Conservation (phyloP, 2,329 filamentous ascomycete species). For the Mollisia scopiformis region DNA sequence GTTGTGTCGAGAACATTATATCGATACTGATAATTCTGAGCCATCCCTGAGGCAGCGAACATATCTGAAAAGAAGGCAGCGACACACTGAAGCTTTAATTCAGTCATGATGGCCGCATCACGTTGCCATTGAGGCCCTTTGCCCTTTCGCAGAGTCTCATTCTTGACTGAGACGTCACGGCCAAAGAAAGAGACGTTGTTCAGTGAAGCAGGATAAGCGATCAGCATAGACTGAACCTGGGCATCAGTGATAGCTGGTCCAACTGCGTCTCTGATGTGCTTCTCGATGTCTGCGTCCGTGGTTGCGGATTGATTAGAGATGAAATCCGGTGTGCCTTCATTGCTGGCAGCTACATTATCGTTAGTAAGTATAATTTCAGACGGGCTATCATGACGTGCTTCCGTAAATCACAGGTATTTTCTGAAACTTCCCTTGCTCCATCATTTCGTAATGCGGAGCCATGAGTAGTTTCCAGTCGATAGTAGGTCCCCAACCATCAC, state of each 20-base stretch:
- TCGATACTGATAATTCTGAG: slow-evolving; percentile 47
- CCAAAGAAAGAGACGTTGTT: slow-evolving; percentile 18
- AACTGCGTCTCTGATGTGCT: slow-evolving; percentile 2
- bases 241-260: slow-evolving; percentile 11
- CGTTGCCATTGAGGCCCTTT: slow-evolving; percentile 45
- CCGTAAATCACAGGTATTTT: slow-evolving; percentile 54
- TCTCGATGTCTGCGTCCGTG: slow-evolving; percentile 6
- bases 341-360: slow-evolving; percentile 2
- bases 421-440: slow-evolving; percentile 51
- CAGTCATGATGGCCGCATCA: slow-evolving; percentile 45
- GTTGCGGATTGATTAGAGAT: slow-evolving; percentile 17
- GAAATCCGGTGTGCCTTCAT: slow-evolving; percentile 19
- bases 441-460: slow-evolving; percentile 37
- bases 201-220: slow-evolving; percentile 12
- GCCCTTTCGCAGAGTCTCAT: slow-evolving; percentile 25
- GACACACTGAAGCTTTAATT: slow-evolving; percentile 34
- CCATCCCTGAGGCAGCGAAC: slow-evolving; percentile 47
- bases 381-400: neutral
- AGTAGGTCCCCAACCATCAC: slow-evolving; percentile 14
- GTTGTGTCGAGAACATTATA: slow-evolving; percentile 35
- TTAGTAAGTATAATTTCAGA: neutral
- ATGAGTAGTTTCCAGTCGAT: slow-evolving; percentile 16
- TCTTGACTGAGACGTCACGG: slow-evolving; percentile 26
- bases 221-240: slow-evolving; percentile 7
- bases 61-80: slow-evolving; percentile 39